A percentile compares a stretch with the other conserved stretches of the same genome.
Conservation (phyloP, 176 grass and related monocot genomes). For the Saccharum spontaneum region DNA sequence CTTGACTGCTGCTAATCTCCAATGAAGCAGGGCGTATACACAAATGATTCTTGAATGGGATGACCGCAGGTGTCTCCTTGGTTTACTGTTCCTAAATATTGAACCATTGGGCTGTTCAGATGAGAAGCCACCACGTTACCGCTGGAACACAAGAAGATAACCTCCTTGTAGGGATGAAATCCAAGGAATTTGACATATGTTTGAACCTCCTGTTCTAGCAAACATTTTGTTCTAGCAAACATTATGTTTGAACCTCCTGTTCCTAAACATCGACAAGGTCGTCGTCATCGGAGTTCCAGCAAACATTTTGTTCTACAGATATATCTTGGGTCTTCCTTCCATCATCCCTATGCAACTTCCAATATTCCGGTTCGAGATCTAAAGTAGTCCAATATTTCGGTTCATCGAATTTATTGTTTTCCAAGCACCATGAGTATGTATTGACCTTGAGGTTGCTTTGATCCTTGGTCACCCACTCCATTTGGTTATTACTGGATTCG, state of each 20-base stretch:
- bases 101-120: not conserved
- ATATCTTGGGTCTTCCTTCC: not conserved
- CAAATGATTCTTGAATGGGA: not conserved
- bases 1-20: not conserved
- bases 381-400: too few species aligned
- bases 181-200: not conserved
- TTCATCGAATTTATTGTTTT: too few species aligned
- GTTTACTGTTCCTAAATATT: not conserved
- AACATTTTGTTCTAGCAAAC: too few species aligned
- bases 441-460: not conserved
- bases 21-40: not conserved
- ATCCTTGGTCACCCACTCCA: not conserved
- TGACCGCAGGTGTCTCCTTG: too few species aligned
- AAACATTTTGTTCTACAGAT: not conserved
- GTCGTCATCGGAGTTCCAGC: not conserved
- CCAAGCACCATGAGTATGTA: not conserved
- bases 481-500: not conserved
- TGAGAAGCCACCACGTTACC: not conserved
- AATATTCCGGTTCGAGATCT: too few species aligned
- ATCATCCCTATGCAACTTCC: too few species aligned
- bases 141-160: not conserved
- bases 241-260: too few species aligned
- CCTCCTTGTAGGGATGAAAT: not conserved
- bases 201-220: not conserved
- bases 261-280: not conserved